These are phyloP conservation scores for Scheffersomyces lignicola DNA, from an alignment of 1,139 yeast species.

Conservation along the genomic window DNA sequence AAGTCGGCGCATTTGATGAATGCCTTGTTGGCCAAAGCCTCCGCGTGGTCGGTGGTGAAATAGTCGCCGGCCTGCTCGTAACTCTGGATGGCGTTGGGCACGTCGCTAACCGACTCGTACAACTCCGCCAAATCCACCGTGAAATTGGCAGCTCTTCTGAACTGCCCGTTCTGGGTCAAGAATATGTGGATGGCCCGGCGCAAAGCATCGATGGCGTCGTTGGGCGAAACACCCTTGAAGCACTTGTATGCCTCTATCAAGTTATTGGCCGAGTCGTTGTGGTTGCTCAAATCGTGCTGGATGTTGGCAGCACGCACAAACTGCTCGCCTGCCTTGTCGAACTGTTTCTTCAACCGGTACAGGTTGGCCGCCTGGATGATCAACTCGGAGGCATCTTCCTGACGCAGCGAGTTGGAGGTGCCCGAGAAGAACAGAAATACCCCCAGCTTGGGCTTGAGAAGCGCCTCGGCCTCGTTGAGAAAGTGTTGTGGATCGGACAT, in stretches of 20 bases:
- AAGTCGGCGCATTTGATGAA: conserved; percentile 88
- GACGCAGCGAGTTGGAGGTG: conserved; percentile 61
- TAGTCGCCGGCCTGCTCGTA: conserved; percentile 97
- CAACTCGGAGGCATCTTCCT: conserved; percentile 90
- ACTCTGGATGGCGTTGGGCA: conserved; percentile 66
- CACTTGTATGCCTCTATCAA: conserved; percentile 90
- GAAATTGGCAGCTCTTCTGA: conserved; percentile 93
- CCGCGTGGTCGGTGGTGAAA: conserved; percentile 91
- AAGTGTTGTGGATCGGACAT: conserved; percentile 44
- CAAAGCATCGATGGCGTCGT: conserved; percentile 76
- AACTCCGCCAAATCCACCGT: conserved; percentile 87
- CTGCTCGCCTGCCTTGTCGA: conserved; percentile 72
- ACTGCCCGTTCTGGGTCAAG: conserved; percentile 83
- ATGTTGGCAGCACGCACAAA: conserved; percentile 84
- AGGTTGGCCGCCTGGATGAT: conserved; percentile 90
- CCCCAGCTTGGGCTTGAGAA: conserved; percentile 69
- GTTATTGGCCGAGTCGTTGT: conserved; percentile 91
- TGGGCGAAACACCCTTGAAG: conserved; percentile 69
- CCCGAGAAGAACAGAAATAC: conserved; percentile 70
- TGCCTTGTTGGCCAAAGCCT: conserved; percentile 86
- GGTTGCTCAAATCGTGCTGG: conserved; percentile 72
- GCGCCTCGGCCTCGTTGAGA: conserved; percentile 46
- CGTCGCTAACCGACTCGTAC: conserved; percentile 73
- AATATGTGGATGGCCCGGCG: conserved; percentile 79
- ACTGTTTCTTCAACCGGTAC: conserved; percentile 74